Base-by-base conservation (phyloP, 2,329 filamentous ascomycete species). In the Colletotrichum sansevieriae region DNA sequence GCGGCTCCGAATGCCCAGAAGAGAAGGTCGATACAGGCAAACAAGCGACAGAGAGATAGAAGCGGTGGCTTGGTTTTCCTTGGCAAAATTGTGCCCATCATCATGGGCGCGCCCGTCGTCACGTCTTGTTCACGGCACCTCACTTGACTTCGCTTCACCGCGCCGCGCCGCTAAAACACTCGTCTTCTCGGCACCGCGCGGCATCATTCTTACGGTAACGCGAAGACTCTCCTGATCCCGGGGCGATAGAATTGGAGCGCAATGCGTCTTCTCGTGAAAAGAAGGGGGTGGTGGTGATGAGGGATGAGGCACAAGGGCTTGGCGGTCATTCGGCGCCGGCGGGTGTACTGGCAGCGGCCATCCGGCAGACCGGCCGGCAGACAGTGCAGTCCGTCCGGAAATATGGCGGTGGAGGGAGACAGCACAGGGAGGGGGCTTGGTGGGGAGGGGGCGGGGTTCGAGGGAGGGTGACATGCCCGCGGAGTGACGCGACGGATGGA, bases 241-340 rank as follows among this genome's bases (percentile, higher is more conserved):
- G 46, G 29, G 18, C 18, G 46, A 49, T 20, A 20, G 10, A 22
- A 25, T 22, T 25, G 46, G 46, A 29, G 37, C 29, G 29, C 29
- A 37, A 11, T 55, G 33, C 33, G 18, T 39, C 29, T 33, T 29
- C 29, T 20, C 33, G 33, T 20, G n/a, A 25, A 25, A 10, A 6
- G 25, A 6, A 25, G 25, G 25, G 29, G 29, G 8, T 7, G 29
- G 2, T 1, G 9, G 29, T 29, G 29, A 8, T 29, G 8, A 6
- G 51, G 15, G n/a, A 55, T 9, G 37, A 15, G 29, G 33, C 49
- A 39, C 13, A 20, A 12, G 52, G 25, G 33, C 22, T 46, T 62
- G 29, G 43, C 60, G 44, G 51, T 44, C 52, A 46, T 63, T 64
- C 65, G 60, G 60, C 65, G 65, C 52, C 59, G 65, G 65, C 65